Evolutionary conservation across 2,329 filamentous ascomycete genomes (phyloP), one percentile per base, ranked within the genome.

Genomic region (Botrytis fragariae): DNA sequence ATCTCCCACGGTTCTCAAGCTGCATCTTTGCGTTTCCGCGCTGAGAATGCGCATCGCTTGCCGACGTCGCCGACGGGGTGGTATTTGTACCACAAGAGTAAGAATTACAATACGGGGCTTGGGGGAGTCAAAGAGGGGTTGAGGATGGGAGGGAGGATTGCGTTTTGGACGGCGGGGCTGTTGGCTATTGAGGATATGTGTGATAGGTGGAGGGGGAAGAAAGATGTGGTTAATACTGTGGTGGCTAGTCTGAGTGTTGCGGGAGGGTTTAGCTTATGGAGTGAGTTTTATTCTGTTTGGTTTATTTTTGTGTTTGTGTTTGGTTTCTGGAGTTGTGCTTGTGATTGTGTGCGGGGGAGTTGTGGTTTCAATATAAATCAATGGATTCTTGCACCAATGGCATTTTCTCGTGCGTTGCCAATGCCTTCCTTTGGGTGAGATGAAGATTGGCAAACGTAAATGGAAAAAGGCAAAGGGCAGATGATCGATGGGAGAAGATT

Each of bases 11-110:
- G 93, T 37, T 91, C 90, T 74, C 90, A 90, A 79, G 90, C 88
- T 81, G 89, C 93, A 0, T 91, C 92, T 69, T 86, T 97, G 73
- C 92, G 92, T 57, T 99, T 98, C 84, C 92, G 95, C 72, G 96
- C 96, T 74, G 96, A 99, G 83, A 97, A 99, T 81, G 94, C 96
- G 1, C 96, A 99, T 85, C 93, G 95, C 77, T 90, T 98, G 75
- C 96, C 96, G 32, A 90, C 89, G 5, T 91, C 91, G 1, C 91
- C 93, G 39, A 89, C 91, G 3, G 95, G 94, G 29, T 99, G 96
- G 96, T 99, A 95, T 81, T 88, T 98, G n/a, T 99, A 99, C 83
- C 95, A 98, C 85, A 98, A 98, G 84, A 93, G 90, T 81, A 98
- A 98, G 83, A 98, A 97, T 83, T 98, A 99, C 84, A 90, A 94